These are phyloP conservation scores for Alternaria angustiovoidea DNA, from an alignment of 2,329 filamentous ascomycete genomes.

Conservation along the genomic window DNA sequence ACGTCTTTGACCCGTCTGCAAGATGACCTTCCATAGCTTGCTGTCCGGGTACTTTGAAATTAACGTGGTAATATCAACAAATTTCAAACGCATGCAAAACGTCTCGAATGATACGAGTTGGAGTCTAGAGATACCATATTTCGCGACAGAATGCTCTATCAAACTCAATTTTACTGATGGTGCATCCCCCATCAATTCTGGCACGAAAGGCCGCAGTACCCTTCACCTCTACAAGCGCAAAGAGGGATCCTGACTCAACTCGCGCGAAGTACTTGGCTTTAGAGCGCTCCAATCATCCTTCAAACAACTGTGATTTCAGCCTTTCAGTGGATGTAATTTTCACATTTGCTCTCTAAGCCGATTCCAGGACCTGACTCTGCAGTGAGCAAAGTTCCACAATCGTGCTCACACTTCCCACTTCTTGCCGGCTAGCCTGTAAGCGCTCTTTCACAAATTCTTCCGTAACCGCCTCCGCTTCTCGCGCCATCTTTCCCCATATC, in stretches of 20 bases:
- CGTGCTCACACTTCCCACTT: constrained; percentile 33
- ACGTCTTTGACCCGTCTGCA: background rate
- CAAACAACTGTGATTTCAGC: too few relatives aligned
- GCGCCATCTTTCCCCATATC: constrained; percentile 37
- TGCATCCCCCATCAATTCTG: background rate
- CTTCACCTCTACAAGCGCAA: too few relatives aligned
- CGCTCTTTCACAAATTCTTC: constrained; percentile 26
- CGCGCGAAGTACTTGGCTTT: too few relatives aligned
- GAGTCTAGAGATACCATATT: background rate
- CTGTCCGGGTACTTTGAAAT: background rate
- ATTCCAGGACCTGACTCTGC: constrained; percentile 30
- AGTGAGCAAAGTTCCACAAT: constrained; percentile 42
- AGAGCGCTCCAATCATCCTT: too few relatives aligned
- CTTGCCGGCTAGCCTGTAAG: constrained; percentile 33
- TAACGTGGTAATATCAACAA: too few relatives aligned
- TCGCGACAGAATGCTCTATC: background rate
- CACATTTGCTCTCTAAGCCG: background rate
- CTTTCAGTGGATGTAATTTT: too few relatives aligned
- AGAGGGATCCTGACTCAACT: too few relatives aligned
- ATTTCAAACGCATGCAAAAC: too few relatives aligned
- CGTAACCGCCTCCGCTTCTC: constrained; percentile 30
- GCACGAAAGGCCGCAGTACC: too few relatives aligned
- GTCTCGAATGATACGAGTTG: too few relatives aligned
- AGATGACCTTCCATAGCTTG: background rate
- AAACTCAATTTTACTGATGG: too few relatives aligned